Evolutionary conservation across 306 rosid genomes (phyloP).

Genomic region (Gastrolobium villosum): DNA sequence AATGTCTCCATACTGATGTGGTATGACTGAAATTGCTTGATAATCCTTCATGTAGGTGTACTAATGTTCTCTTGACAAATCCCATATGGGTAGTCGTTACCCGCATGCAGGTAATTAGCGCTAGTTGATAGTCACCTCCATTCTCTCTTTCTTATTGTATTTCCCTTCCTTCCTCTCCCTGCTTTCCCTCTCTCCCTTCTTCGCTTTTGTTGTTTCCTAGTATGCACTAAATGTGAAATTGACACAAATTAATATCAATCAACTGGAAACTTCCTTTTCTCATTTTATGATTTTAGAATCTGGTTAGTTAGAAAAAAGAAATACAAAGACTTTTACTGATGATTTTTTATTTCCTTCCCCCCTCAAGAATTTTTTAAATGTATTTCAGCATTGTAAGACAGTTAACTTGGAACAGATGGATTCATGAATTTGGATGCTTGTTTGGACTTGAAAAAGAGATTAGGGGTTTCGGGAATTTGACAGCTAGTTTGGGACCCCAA

Average conservation of each 20-base stretch:
- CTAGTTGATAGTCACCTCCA: conserved; percentile 7
- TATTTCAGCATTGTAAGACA: not conserved
- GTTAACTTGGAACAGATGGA: conserved; percentile 10
- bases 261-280: not conserved
- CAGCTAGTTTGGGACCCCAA: not conserved
- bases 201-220: conserved; percentile 9
- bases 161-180: conserved; percentile 22
- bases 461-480: conserved; percentile 20
- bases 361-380: not conserved
- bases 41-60: conserved; percentile 72
- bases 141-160: conserved; percentile 28
- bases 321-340: not conserved
- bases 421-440: conserved; percentile 13
- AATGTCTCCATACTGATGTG: conserved; percentile 25
- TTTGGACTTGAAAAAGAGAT: conserved; percentile 4
- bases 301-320: not conserved
- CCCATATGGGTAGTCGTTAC: conserved; percentile 97
- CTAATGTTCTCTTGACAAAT: conserved; percentile 92
- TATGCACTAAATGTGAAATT: conserved; percentile 14
- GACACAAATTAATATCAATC: not conserved
- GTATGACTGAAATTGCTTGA: conserved; percentile 34
- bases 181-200: not conserved
- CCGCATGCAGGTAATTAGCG: conserved; percentile 86
- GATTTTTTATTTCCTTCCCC: not conserved
- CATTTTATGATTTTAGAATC: not conserved